phyloP scores from a whole-genome alignment of 345 rosid species.

The Clausena lansium region DNA sequence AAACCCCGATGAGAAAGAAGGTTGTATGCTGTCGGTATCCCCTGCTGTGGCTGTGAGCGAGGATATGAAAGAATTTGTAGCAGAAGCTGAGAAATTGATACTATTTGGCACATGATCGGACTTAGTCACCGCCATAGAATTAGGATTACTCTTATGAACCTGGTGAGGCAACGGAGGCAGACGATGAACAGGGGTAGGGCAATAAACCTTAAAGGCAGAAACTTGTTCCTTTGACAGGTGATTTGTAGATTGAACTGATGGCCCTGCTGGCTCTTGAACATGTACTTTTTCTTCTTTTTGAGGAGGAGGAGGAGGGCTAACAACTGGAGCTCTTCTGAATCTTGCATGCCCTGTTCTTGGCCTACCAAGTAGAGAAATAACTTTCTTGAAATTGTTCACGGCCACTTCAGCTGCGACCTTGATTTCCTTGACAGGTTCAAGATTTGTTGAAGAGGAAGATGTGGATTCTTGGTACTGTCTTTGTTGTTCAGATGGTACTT shows the following conservation, averaged over 20 bases:
- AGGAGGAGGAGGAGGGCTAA: not conserved
- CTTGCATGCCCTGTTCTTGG: slow-evolving; percentile 92
- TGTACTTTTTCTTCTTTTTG: slow-evolving; percentile 12
- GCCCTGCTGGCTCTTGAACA: slow-evolving; percentile 12
- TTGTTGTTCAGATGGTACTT: slow-evolving; percentile 25
- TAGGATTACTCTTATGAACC: slow-evolving; percentile 22
- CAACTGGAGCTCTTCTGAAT: slow-evolving; percentile 57
- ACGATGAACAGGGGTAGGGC: slow-evolving; percentile 65
- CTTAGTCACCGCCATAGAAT: slow-evolving; percentile 17
- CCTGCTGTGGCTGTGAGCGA: slow-evolving; percentile 49
- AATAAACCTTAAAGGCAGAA: slow-evolving; percentile 69
- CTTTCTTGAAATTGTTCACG: slow-evolving; percentile 69
- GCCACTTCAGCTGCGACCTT: slow-evolving; percentile 66
- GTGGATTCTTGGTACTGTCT: slow-evolving; percentile 12
- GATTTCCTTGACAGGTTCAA: slow-evolving; percentile 39
- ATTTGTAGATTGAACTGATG: slow-evolving; percentile 16
- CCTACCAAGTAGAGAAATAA: slow-evolving; percentile 67
- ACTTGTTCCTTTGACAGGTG: slow-evolving; percentile 29
- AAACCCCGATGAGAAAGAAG: slow-evolving; percentile 60
- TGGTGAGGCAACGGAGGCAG: slow-evolving; percentile 71
- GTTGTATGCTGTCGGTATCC: slow-evolving; percentile 60
- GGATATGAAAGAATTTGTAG: slow-evolving; percentile 62
- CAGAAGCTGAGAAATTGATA: slow-evolving; percentile 55
- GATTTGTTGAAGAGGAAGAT: slow-evolving; percentile 16
- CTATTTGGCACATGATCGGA: slow-evolving; percentile 36